These are phyloP conservation scores for Malus sieversii DNA, from an alignment of 306 rosid genomes.

Conservation along the genomic window DNA sequence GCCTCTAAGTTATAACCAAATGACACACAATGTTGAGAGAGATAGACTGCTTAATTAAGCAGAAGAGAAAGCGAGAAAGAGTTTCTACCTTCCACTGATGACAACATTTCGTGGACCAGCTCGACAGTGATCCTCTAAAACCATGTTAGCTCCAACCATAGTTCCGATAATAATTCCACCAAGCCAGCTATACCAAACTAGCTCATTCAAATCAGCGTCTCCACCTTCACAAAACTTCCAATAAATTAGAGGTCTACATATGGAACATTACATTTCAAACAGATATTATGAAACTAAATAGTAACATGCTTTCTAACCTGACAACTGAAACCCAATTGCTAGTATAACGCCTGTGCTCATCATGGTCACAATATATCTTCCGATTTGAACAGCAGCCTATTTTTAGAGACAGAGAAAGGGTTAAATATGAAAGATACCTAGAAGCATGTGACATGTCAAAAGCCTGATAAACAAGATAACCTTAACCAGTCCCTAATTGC, in stretches of 20 bases:
- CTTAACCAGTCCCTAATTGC: not conserved
- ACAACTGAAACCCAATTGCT: conserved; percentile 75
- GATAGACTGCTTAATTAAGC: not conserved
- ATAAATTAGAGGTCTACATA: not conserved
- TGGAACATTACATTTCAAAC: not conserved
- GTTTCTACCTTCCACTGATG: conserved; percentile 75
- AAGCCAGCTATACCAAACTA: conserved; percentile 92
- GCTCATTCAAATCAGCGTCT: conserved; percentile 64
- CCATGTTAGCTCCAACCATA: conserved; percentile 90
- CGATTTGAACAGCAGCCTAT: conserved; percentile 77
- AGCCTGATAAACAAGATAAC: not conserved
- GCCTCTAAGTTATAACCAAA: not conserved
- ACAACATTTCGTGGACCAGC: conserved; percentile 94
- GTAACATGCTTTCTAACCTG: conserved; percentile 51
- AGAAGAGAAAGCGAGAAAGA: not conserved
- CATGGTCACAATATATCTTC: conserved; percentile 94
- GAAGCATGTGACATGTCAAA: not conserved
- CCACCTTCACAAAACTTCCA: conserved; percentile 50
- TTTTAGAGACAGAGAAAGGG: not conserved
- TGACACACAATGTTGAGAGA: not conserved
- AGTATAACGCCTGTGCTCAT: conserved; percentile 94
- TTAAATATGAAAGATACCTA: not conserved
- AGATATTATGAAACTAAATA: not conserved
- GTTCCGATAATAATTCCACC: conserved; percentile 95
- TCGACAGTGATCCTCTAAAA: conserved; percentile 79